Evolutionary conservation across 495 filamentous ascomycete species (phyloP), one percentile per base, ranked within the genome.

Genomic region (Thozetella sp.): DNA sequence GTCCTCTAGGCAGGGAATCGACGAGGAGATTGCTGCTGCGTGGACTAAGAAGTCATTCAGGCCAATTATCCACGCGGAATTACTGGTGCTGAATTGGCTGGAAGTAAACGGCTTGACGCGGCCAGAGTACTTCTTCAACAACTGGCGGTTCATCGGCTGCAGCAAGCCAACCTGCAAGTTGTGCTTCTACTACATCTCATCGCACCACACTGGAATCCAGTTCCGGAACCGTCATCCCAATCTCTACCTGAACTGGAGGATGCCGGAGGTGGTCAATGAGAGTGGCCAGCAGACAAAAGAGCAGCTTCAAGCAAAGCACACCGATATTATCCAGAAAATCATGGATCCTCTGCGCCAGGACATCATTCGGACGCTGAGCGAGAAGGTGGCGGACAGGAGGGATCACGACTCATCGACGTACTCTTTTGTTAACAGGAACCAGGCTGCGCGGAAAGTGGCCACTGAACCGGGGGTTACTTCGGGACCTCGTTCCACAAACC

Each of bases 101-200:
- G 25, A 23, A 0, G 20, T 25, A 27, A 50, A 48, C 15, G 59
- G 53, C 46, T 53, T 25, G 12, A 56, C 59, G 12, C 57, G 46
- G 2, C 24, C 57, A 0, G 2, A 67, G 0, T 59, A 59, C n/a
- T 78, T 72, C 62, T 73, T 64, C 51, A 56, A 58, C 20, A 59
- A 70, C 22, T 72, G 67, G 2, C 25, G 48, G 3, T 78, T 75
- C 54, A 72, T 77, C 3, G 75, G 75, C 27, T 56, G 57, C 54
- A 73, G 71, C 63, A 79, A 79, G 59, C 74, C 76, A 1, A 70
- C 74, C 0, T 79, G 76, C 40, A 64, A 61, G 2, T 69, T 76
- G 10, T 78, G 76, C 53, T 3, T 51, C 1, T 54, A 66, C 12
- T 80, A 76, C 27, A 72, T 77, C 34, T 27, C 23, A 2, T 51